Conservation (phyloP, 2,329 filamentous ascomycete genomes). For the Xylariaceae sp. region DNA sequence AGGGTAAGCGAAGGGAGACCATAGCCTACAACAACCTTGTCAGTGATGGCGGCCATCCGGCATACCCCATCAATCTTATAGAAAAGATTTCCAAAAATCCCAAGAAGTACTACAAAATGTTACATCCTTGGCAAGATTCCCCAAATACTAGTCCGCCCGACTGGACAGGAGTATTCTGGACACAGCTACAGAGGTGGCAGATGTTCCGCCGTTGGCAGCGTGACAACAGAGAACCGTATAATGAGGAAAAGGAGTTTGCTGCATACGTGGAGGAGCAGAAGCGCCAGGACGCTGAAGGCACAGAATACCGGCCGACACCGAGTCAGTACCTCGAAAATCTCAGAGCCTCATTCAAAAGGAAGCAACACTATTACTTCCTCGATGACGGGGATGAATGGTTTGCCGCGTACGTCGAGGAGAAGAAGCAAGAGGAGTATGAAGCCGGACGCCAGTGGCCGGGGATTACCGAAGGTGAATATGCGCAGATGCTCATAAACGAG, state of each 20-base stretch:
- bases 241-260: not conserved
- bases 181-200: not conserved
- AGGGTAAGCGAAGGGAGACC: not conserved
- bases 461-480: not conserved
- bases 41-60: not conserved
- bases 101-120: not conserved
- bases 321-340: not conserved
- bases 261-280: not conserved
- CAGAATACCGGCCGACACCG: not conserved
- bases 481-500: not conserved
- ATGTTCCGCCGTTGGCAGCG: not conserved
- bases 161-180: slow-evolving; percentile 1
- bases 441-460: not conserved
- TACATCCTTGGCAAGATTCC: not conserved
- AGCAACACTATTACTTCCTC: not conserved
- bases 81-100: not conserved
- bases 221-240: not conserved
- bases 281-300: not conserved
- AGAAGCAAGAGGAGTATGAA: not conserved
- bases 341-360: not conserved
- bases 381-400: not conserved
- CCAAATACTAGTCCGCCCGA: too few relatives aligned
- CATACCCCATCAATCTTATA: not conserved
- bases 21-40: slow-evolving; percentile 1
- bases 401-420: not conserved